Conservation (phyloP, 2,329 filamentous ascomycete species). For the Fusarium oxysporum region DNA sequence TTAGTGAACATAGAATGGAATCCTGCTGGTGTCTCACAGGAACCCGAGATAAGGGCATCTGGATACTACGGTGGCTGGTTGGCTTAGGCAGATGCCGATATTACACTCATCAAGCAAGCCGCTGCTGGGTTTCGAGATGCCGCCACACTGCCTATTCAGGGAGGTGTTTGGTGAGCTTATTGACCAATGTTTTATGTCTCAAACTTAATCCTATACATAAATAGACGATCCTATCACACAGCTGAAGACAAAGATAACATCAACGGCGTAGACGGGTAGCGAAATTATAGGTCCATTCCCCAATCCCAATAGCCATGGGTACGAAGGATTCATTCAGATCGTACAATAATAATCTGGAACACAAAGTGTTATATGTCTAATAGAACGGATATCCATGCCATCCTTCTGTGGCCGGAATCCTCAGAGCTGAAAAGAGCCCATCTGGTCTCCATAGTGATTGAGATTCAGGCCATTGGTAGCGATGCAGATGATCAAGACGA, state of each 20-base stretch:
- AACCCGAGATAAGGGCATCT: background rate
- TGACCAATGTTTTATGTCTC: background rate
- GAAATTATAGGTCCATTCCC: conserved; percentile 3
- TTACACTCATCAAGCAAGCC: background rate
- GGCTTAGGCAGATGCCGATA: background rate
- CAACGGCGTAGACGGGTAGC: background rate
- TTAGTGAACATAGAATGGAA: background rate
- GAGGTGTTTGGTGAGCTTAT: background rate
- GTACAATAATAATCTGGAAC: background rate
- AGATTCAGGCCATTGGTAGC: conserved; percentile 28
- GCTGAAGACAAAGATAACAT: background rate
- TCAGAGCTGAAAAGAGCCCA: background rate
- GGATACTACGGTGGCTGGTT: background rate
- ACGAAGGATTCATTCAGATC: background rate
- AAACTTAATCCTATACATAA: background rate
- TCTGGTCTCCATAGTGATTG: conserved; percentile 31
- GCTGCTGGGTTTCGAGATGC: background rate
- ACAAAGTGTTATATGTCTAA: background rate
- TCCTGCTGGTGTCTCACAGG: background rate
- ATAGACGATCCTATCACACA: background rate
- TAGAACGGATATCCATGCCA: background rate
- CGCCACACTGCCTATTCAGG: background rate
- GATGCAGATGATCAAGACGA: conserved; percentile 20
- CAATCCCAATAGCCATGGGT: background rate
- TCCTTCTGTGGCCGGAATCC: background rate